Base-by-base conservation (phyloP, 106 monocot genomes). In the Narthecium ossifragum region DNA sequence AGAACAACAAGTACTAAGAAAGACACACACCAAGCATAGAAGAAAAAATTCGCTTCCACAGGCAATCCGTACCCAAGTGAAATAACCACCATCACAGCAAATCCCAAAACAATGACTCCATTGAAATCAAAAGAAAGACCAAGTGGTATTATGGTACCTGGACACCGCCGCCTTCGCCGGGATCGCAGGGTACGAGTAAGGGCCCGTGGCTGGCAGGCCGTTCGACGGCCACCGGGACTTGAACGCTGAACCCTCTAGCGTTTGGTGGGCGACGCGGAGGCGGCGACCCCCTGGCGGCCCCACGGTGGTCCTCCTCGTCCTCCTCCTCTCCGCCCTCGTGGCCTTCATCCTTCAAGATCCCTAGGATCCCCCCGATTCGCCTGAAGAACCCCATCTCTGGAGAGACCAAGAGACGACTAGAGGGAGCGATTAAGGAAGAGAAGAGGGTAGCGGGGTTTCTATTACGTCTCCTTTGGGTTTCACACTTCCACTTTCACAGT, bases 161-260 rank as follows among this genome's bases (percentile, higher is more conserved):
- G 17, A 69, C 32, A 8, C 60, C 69, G 27, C 69, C 69, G 27
- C 69, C 69, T 8, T 69, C 50, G 15, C 69, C 69, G 49, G 31
- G 46, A 33, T 34, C 26, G 27, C 60, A 69, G 26, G 60, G 69
- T 12, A 60, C 51, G 20, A 69, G 30, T 8, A 60, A 20, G 5
- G 69, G 50, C 11, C 23, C 39, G 50, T 31, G 18, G 18, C 26
- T 26, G 51, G n/a, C n/a, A n/a, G 39, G 27, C 1, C 59, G 59
- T 15, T 69, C 69, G 7, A 38, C 60, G 17, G 24, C 51, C 5
- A 69, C 60, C 1, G 49, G 31, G 6, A 45, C 57, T 31, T 57
- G 38, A 20, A 60, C 47, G 27, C 60, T 50, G 37, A 59, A 50
- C 31, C 37, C 59, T 17, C 18, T 49, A 6, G 31, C 18, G 33